phyloP scores from a whole-genome alignment of 2,329 filamentous ascomycete genomes.

The Coleophoma eucalyptorum region DNA sequence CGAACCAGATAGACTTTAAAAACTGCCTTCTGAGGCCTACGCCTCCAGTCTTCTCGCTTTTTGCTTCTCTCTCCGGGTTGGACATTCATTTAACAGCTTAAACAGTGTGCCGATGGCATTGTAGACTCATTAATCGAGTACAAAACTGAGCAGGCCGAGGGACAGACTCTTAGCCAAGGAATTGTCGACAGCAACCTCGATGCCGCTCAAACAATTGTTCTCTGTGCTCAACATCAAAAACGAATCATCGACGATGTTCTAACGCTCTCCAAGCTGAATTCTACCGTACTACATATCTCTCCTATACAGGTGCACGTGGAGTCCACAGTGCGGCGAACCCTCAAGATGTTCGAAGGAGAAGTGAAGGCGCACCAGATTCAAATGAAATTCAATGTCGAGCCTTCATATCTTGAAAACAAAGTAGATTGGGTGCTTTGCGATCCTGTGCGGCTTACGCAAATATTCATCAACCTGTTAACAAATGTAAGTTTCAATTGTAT shows the following conservation, averaged over 20 bases:
- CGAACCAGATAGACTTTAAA: too few species aligned
- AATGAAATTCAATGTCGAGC: constrained; percentile 62
- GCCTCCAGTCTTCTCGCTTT: too few species aligned
- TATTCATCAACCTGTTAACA: constrained; percentile 72
- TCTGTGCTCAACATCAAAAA: constrained; percentile 77
- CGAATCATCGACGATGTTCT: constrained; percentile 64
- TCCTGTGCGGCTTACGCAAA: constrained; percentile 68
- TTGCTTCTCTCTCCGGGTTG: too few species aligned
- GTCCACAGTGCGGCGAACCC: constrained; percentile 58
- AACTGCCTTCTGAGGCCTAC: too few species aligned
- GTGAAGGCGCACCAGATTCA: constrained; percentile 66
- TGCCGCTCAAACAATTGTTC: constrained; percentile 59
- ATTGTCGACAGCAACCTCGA: background rate
- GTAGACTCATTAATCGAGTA: constrained; percentile 34
- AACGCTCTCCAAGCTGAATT: constrained; percentile 67
- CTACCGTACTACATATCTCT: constrained; percentile 63
- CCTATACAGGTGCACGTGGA: constrained; percentile 65
- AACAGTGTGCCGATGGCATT: constrained; percentile 66
- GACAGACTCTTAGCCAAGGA: constrained; percentile 17
- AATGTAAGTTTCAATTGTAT: constrained; percentile 30
- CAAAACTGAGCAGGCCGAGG: constrained; percentile 12
- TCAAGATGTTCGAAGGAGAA: constrained; percentile 78
- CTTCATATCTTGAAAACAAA: constrained; percentile 58
- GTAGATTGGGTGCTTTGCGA: constrained; percentile 72
- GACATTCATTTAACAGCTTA: too few species aligned